Base-by-base conservation (phyloP, 2,329 filamentous ascomycete genomes). In the Dactylellina drechsleri region DNA sequence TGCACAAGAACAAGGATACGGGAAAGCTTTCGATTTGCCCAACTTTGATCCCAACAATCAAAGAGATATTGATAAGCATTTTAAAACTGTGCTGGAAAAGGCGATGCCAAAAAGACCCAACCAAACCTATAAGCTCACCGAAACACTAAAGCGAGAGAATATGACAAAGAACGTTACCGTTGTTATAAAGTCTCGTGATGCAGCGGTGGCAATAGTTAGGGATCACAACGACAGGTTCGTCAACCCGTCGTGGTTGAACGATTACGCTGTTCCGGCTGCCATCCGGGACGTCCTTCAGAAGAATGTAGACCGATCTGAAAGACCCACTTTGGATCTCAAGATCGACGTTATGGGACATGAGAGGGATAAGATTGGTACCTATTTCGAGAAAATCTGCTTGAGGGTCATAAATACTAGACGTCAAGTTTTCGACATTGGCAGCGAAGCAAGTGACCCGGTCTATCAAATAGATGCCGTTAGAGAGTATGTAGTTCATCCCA, bases 381-480 rank as follows among this genome's bases (percentile, higher is more conserved):
- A 76, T 26, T 68, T 68, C 18, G 65, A 76, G 18, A 61, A 66
- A 16, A 45, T 66, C 28, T 68, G 60, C 5, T 13, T 70, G 4
- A 68, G 56, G 28, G 47, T 70, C n/a, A 68, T 76, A 23, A 59
- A 70, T 26, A 8, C 52, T 10, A 64, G 66, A 31, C 60, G 72
- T 2, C 72, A 76, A 16, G 45, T 68, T 2, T 76, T 76, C 13
- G 59, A 60, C 1, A 28, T 49, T 4, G 59, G 53, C 2, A 43
- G 20, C 13, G 49, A 47, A 2, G 62, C 58, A 12, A 59, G 43
- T 26, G 62, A 77, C 16, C 66, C 70, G 0, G 52, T 65, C 8
- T 79, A 77, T 15, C 78, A 79, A 50, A 71, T 79, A 26, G 78
- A 79, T 54, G 75, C 77, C 6, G 77, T 78, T 4, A 76, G 77